Percentiles rank a stretch among this genome's conserved stretches.
These are phyloP conservation scores for Metschnikowia reukaufii DNA, from an alignment of 805 yeast genomes.

Conservation along the genomic window DNA sequence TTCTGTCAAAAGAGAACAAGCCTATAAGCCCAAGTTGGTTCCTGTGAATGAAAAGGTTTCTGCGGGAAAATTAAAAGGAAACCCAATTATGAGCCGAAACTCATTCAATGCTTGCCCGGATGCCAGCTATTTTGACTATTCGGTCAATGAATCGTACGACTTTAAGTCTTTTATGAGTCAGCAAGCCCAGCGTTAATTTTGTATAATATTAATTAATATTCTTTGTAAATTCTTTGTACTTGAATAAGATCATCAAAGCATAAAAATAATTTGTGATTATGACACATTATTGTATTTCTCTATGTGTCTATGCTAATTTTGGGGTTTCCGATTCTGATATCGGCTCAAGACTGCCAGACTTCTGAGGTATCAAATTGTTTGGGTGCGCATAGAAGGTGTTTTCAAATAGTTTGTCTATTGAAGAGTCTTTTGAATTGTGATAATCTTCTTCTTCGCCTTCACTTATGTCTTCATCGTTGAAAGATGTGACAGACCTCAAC, in stretches of 20 bases:
- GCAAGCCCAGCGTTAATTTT: slow-evolving; percentile 8
- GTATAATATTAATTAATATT: no score
- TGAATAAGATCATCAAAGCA: no score
- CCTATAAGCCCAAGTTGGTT: neutral
- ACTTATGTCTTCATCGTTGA: slow-evolving; percentile 24
- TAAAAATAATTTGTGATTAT: no score
- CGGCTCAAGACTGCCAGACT: slow-evolving; percentile 20
- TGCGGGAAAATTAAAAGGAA: neutral
- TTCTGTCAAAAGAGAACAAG: slow-evolving; percentile 6
- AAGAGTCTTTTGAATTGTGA: neutral
- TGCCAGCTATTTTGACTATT: slow-evolving; percentile 37
- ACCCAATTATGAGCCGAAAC: neutral
- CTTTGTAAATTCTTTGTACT: no score
- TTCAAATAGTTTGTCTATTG: neutral
- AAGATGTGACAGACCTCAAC: slow-evolving; percentile 29
- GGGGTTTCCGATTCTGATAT: slow-evolving; percentile 25
- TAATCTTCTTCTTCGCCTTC: slow-evolving; percentile 22
- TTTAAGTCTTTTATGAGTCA: slow-evolving; percentile 39
- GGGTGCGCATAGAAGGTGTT: neutral
- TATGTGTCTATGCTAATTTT: neutral
- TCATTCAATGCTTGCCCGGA: slow-evolving; percentile 12
- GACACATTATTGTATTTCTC: no score
- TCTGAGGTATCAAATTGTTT: slow-evolving; percentile 1
- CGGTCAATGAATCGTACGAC: slow-evolving; percentile 32
- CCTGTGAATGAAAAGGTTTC: neutral